Evolutionary conservation across 768 basidiomycete species (phyloP), one percentile per base, ranked within the genome.

Genomic region (Symmetrospora coprosmae): DNA sequence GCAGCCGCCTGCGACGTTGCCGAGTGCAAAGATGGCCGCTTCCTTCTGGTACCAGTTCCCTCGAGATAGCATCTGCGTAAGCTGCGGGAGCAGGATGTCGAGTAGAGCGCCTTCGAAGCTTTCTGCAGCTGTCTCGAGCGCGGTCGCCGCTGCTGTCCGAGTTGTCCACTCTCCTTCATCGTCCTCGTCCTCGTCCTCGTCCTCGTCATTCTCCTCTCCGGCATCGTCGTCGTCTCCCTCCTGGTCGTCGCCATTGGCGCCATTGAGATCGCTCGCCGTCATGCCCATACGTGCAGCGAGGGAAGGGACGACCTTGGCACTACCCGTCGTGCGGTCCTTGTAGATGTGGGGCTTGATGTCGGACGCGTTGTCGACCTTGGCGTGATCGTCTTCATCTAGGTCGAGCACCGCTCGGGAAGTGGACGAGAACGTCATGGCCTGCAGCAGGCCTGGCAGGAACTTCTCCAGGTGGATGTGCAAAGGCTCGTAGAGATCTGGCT

Each of bases 131-230:
- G 97, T 90, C 71, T 97, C 94, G 59, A 99, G 77, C 9, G 94
- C 94, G 0, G 92, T 92, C 0, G 94, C 94, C 1, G 90, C 88
- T 69, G 94, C 97, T 75, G 96, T 99, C 64, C 94, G 80, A 61
- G 97, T 76, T 74, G 97, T 99, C 94, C 94, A 99, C 72, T 97
- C 92, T 1, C 91, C 91, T 7, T 86, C 86, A 70, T 94, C 91
- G 61, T 97, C 94, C 16, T 89, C 89, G 66, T 92, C 91, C 60
- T 91, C 88, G 45, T 87, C 84, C 61, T 88, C 85, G 64, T 89
- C 84, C 65, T 83, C 77, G 66, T 91, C 82, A 64, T 87, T 82
- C 60, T 90, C 85, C 4, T 91, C 88, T 2, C 91, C 86, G 0
- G 87, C 87, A 53, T 90, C 88, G 65, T 88, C 85, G 49, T 82